Conservation (phyloP, 129 eudicot species). For the Ambrosia artemisiifolia region DNA sequence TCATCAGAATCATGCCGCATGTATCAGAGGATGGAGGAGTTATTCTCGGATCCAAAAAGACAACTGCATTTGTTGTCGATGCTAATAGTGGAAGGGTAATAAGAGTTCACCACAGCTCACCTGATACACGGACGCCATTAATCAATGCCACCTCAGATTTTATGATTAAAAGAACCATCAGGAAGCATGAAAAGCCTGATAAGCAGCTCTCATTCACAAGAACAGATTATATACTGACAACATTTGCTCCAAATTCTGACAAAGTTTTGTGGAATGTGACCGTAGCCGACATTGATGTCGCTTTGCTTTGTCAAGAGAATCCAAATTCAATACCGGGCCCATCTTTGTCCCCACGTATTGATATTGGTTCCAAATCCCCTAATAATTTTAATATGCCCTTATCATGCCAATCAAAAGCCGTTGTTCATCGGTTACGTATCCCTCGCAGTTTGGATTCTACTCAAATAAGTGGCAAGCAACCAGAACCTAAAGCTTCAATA, state of each 20-base stretch:
- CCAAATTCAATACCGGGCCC: constrained; percentile 41
- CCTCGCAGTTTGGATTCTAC: constrained; percentile 35
- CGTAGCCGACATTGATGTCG: constrained; percentile 66
- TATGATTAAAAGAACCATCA: constrained; percentile 15
- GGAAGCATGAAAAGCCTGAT: constrained; percentile 32
- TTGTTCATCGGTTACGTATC: constrained; percentile 54
- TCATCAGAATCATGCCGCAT: constrained; percentile 70
- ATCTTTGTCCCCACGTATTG: constrained; percentile 18
- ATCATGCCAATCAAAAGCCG: constrained; percentile 63
- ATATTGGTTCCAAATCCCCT: constrained; percentile 42
- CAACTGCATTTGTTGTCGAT: constrained; percentile 76
- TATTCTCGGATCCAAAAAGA: constrained; percentile 72
- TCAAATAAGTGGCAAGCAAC: constrained; percentile 27
- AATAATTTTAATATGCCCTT: constrained; percentile 58
- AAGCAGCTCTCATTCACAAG: constrained; percentile 71
- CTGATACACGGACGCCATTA: constrained; percentile 29
- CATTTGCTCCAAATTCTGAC: constrained; percentile 53
- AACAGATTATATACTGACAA: constrained; percentile 67
- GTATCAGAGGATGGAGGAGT: constrained; percentile 81
- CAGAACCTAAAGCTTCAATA: constrained; percentile 38
- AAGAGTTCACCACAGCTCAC: constrained; percentile 43
- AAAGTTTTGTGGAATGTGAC: constrained; percentile 79
- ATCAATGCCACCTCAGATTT: constrained; percentile 16
- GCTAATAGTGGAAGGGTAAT: constrained; percentile 65
- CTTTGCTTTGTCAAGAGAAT: constrained; percentile 65